These are phyloP conservation scores for Chlamydomonas applanata DNA, from an alignment of 139 green algal genomes.

Conservation along the genomic window DNA sequence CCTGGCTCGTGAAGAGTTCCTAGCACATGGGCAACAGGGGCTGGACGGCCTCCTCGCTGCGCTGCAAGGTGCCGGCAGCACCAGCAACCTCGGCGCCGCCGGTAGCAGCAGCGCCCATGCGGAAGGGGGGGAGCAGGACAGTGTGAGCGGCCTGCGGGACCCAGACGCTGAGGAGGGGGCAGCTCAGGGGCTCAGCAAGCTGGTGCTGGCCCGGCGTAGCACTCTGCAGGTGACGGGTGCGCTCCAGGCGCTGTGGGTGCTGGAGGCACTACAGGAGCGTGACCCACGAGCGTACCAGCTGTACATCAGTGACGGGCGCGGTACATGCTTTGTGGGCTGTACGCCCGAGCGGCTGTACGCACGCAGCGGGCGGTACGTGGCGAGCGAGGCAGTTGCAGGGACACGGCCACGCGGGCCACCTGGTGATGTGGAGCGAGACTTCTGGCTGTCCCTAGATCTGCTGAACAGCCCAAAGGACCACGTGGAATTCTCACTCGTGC, in stretches of 20 bases:
- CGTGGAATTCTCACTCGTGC: slow-evolving; percentile 87
- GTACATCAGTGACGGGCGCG: slow-evolving; percentile 22
- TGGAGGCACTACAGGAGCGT: slow-evolving; percentile 73
- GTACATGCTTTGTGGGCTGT: slow-evolving; percentile 74
- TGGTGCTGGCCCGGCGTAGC: slow-evolving; percentile 76
- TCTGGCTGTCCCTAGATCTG: slow-evolving; percentile 85
- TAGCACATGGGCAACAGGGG: slow-evolving; percentile 66
- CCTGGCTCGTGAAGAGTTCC: slow-evolving; percentile 67
- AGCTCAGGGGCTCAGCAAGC: slow-evolving; percentile 61
- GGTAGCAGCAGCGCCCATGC: not conserved
- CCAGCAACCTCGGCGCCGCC: not conserved
- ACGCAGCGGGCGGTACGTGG: slow-evolving; percentile 62
- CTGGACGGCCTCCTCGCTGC: slow-evolving; percentile 68
- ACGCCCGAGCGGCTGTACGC: slow-evolving; percentile 93
- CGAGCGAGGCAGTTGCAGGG: slow-evolving; percentile 90
- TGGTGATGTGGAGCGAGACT: slow-evolving; percentile 79
- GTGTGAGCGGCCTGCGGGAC: not conserved
- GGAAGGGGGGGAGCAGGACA: not conserved
- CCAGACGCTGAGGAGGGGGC: not conserved
- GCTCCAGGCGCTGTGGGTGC: slow-evolving; percentile 62
- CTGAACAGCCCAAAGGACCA: slow-evolving; percentile 90
- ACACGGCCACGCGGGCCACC: slow-evolving; percentile 71
- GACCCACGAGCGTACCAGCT: slow-evolving; percentile 92
- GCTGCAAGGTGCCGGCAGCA: slow-evolving; percentile 19
- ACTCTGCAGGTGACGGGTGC: slow-evolving; percentile 37